Evolutionary conservation across 192 early-diverging fungal species (phyloP), one percentile per base, ranked within the genome.

Genomic region (Backusella macrospora): DNA sequence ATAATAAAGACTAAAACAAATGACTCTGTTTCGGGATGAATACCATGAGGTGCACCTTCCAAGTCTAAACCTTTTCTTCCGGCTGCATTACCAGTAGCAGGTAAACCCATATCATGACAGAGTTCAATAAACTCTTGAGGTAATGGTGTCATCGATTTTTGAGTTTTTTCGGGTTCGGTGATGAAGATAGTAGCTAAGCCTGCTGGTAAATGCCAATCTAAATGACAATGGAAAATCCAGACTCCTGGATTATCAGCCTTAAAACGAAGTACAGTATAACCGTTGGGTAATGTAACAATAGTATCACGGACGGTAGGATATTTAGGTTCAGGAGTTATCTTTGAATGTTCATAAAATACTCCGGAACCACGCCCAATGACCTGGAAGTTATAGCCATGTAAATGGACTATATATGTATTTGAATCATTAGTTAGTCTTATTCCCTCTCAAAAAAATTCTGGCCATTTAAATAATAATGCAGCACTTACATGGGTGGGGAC

Each of bases 221-320:
- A 89, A 75, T 96, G 96, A 82, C 96, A 97, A 81, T 96, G 96
- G 85, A 95, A 87, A 65, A 93, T 77, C 92, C 92, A 94, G 13
- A 87, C 86, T 48, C 94, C 94, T 9, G 92, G 91, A 79, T 95
- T 95, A 76, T 95, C 89, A 5, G 92, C 91, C 26, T 82, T 69
- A 82, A 94, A 94, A 40, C 93, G 86, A 74, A 97, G 74, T 6
- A 92, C 83, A 13, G 86, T 85, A 65, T 88, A 92, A 55, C 90
- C 84, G 74, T 87, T 82, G 65, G 83, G 80, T 5, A 90, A 89
- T 10, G 95, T 83, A 7, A 84, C 76, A n/a, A 95, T 85, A 2
- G 90, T 92, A 75, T 97, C 95, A 72, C 95, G 89, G 8, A 89
- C 82, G 14, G 88, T 73, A 1, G 94, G 94, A 65, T 89, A 89